Evolutionary conservation across 176 grass and related monocot species (phyloP), one percentile per base, ranked within the genome.

Genomic region (Aegilops sharonensis): DNA sequence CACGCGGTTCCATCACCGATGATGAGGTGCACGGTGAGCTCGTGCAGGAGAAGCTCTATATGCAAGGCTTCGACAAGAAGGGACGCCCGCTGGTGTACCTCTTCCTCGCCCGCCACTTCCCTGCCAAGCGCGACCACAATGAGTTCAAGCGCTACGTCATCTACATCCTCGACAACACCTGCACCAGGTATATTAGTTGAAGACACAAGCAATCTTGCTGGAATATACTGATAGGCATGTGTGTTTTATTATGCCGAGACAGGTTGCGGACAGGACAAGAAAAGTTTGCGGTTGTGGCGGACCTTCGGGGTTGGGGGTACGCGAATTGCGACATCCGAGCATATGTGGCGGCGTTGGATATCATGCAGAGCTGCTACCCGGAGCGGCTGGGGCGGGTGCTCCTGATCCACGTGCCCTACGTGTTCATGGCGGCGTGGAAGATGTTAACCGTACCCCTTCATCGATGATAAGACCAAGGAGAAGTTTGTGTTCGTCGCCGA

Each of bases 331-430:
- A 95, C 71, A 89, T 95, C 77, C 56, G 80, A 0, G 90, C 75
- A 1, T 52, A 82, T 34, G 76, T 88, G 89, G 4, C 14, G 48
- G 48, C 48, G 88, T 3, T n/a, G 15, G 48, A 92, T 0, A 95
- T 92, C 68, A 88, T 95, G 85, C 93, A 95, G 88, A 92, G 69
- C 61, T 86, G 60, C 63, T 95, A 95, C 80, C 90, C 93, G 15
- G 93, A 95, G 83, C 84, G 90, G 5, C 80, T 95, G 5, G 90
- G 79, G 13, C 25, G 21, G 6, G 57, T 9, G 57, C 8, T 61
- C 57, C 20, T n/a, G 20, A 61, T 61, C 57, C 57, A 61, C 2
- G 57, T 61, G 21, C 57, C 57, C 2, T 23, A 61, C 7, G 57
- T 61, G 20, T 23, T 61, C 57, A 61, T 61, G 57, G 57, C 20